Percentiles rank a stretch among this genome's conserved stretches.
Conservation (phyloP, 2,329 filamentous ascomycete genomes). For the Fusarium citri region DNA sequence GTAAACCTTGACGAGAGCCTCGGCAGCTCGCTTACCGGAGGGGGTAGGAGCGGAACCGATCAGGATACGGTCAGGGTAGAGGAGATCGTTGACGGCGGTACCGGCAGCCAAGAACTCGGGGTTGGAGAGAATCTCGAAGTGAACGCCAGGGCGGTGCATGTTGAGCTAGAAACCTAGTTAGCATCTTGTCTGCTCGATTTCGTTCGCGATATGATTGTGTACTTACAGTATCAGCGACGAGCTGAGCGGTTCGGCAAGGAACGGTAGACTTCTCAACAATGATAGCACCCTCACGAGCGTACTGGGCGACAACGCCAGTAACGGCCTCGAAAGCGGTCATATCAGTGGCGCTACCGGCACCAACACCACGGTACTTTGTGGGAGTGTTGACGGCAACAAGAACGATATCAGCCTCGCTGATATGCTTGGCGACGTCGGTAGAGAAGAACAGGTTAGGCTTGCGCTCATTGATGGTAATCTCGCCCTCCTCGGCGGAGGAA, state of each 20-base stretch:
- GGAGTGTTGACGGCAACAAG: slow-evolving; percentile 84
- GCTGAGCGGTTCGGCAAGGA: slow-evolving; percentile 78
- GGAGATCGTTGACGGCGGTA: slow-evolving; percentile 77
- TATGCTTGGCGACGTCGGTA: slow-evolving; percentile 70
- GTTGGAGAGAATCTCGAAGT: slow-evolving; percentile 83
- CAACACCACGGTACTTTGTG: slow-evolving; percentile 77
- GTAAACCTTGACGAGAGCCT: slow-evolving; percentile 74
- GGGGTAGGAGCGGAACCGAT: slow-evolving; percentile 76
- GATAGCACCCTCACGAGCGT: slow-evolving; percentile 75
- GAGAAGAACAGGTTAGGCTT: slow-evolving; percentile 79
- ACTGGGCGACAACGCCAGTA: slow-evolving; percentile 72
- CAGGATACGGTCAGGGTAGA: slow-evolving; percentile 77
- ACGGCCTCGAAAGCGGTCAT: slow-evolving; percentile 79
- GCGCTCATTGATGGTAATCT: slow-evolving; percentile 57
- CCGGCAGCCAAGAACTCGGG: slow-evolving; percentile 85
- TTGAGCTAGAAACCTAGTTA: slow-evolving; percentile 57
- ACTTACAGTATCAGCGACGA: slow-evolving; percentile 74
- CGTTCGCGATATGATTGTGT: neutral
- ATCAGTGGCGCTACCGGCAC: slow-evolving; percentile 77
- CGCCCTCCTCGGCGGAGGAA: slow-evolving; percentile 48
- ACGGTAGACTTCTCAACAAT: slow-evolving; percentile 87
- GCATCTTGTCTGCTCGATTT: slow-evolving; percentile 5
- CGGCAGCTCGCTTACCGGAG: slow-evolving; percentile 70
- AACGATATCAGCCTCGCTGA: slow-evolving; percentile 77
- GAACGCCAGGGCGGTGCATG: slow-evolving; percentile 69